Conservation (phyloP, 805 yeast species). For the Clavispora fructus region DNA sequence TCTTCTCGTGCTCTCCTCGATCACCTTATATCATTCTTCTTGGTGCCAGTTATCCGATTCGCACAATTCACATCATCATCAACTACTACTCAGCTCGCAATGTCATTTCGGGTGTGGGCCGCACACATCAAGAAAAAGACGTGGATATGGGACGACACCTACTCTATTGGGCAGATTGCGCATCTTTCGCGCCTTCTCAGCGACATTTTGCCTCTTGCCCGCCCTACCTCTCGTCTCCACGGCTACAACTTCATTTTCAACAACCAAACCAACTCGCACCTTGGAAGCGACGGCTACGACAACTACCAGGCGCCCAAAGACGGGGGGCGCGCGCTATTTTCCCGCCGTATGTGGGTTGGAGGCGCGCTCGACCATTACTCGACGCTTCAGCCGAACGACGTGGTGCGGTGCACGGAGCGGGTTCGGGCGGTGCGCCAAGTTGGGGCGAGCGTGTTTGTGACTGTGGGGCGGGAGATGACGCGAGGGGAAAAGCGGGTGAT, state of each 20-base stretch:
- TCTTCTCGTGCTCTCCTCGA: too few relatives aligned
- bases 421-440: conserved; percentile 37
- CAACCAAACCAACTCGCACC: conserved; percentile 46
- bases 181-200: conserved; percentile 7
- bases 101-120: conserved; percentile 2
- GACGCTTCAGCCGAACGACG: conserved; percentile 27
- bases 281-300: conserved; percentile 78
- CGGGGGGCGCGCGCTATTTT: conserved; percentile 27
- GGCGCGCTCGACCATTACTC: conserved; percentile 49
- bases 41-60: too few relatives aligned
- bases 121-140: conserved; percentile 1
- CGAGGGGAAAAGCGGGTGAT: conserved; percentile 22
- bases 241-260: conserved; percentile 69
- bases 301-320: conserved; percentile 62
- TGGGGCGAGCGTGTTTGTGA: conserved; percentile 43
- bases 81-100: not conserved
- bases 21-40: too few relatives aligned
- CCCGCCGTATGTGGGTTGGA: conserved; percentile 74
- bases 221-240: not conserved
- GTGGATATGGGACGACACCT: conserved; percentile 12
- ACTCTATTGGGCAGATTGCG: conserved; percentile 4
- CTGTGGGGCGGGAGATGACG: conserved; percentile 46
- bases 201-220: conserved; percentile 2
- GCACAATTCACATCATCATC: not conserved
- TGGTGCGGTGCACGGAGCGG: conserved; percentile 48